Evolutionary conservation across 768 basidiomycete genomes (phyloP).

Genomic region (Coprinopsis cinerea): DNA sequence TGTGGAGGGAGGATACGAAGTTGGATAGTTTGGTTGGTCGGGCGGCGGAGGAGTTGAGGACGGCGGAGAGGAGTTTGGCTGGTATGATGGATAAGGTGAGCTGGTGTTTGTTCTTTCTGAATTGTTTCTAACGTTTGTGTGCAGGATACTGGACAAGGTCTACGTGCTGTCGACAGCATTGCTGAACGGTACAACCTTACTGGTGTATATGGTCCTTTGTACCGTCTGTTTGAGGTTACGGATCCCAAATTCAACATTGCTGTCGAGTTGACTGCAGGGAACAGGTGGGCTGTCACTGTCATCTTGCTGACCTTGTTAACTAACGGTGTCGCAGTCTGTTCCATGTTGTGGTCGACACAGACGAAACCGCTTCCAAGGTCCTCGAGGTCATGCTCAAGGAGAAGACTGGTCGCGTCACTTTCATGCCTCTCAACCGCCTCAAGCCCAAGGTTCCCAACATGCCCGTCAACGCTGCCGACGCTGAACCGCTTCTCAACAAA

Average conservation of each 20-base stretch:
- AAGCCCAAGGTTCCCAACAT: conserved; percentile 63
- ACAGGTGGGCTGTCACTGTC: conserved; percentile 52
- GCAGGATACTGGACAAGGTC: conserved; percentile 87
- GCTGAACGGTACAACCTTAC: conserved; percentile 66
- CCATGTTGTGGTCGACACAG: conserved; percentile 97
- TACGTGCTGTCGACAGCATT: conserved; percentile 82
- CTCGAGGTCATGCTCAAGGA: conserved; percentile 92
- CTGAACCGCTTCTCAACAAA: conserved; percentile 78
- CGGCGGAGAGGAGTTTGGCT: conserved; percentile 71
- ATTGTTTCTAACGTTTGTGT: not conserved
- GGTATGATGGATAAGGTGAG: conserved; percentile 95
- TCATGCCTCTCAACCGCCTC: conserved; percentile 96
- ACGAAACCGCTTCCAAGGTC: conserved; percentile 87
- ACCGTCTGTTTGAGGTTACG: conserved; percentile 86
- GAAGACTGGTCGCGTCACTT: conserved; percentile 91
- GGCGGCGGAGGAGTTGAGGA: conserved; percentile 74
- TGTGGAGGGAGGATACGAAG: conserved; percentile 94
- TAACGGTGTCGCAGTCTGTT: conserved; percentile 58
- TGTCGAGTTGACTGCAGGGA: conserved; percentile 92
- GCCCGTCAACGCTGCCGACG: conserved; percentile 62
- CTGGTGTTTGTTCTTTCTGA: not conserved
- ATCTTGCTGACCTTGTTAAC: not conserved
- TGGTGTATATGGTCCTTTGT: conserved; percentile 92
- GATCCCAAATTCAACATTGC: conserved; percentile 88
- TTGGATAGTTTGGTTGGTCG: conserved; percentile 70